phyloP scores from a whole-genome alignment of 2,329 filamentous ascomycete species.

The Emmonsiellopsis sp. region DNA sequence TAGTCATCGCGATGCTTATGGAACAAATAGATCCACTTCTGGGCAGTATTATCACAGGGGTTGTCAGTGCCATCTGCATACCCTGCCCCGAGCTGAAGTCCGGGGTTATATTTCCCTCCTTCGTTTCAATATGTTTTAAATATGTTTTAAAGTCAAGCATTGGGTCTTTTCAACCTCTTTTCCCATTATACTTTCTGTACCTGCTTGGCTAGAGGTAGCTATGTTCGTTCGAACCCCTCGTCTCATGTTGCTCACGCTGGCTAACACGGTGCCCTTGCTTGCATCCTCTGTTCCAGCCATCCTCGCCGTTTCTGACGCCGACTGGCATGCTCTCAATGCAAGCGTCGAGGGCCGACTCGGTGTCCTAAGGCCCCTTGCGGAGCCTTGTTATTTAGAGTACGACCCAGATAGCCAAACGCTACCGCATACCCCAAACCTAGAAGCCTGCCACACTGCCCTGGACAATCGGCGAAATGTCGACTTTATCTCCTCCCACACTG shows the following conservation, averaged over 20 bases:
- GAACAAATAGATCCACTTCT: too few species aligned
- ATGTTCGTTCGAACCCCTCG: slow-evolving; percentile 3
- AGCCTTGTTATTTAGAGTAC: slow-evolving; percentile 3
- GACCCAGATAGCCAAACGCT: not conserved
- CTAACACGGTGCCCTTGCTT: not conserved
- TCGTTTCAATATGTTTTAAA: not conserved
- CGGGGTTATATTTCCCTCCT: not conserved
- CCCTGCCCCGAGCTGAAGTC: too few species aligned
- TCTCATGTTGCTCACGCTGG: slow-evolving; percentile 2
- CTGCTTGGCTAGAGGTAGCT: not conserved
- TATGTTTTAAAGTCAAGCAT: not conserved
- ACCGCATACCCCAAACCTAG: slow-evolving; percentile 2
- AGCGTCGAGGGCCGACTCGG: slow-evolving; percentile 3
- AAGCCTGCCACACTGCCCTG: slow-evolving; percentile 1
- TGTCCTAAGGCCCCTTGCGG: slow-evolving; percentile 1
- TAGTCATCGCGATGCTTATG: too few species aligned
- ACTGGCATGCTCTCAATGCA: slow-evolving; percentile 4
- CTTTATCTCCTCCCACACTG: slow-evolving; percentile 4
- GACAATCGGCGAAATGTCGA: slow-evolving; percentile 6
- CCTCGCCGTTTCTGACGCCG: not conserved
- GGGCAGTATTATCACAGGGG: too few species aligned
- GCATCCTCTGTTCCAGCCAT: not conserved
- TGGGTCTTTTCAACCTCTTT: not conserved
- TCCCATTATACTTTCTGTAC: not conserved
- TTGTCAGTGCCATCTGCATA: too few species aligned